Percentiles rank a stretch among this genome's conserved stretches.
Evolutionary conservation across 805 yeast genomes (phyloP).

Genomic region (Yarrowia hollandica): DNA sequence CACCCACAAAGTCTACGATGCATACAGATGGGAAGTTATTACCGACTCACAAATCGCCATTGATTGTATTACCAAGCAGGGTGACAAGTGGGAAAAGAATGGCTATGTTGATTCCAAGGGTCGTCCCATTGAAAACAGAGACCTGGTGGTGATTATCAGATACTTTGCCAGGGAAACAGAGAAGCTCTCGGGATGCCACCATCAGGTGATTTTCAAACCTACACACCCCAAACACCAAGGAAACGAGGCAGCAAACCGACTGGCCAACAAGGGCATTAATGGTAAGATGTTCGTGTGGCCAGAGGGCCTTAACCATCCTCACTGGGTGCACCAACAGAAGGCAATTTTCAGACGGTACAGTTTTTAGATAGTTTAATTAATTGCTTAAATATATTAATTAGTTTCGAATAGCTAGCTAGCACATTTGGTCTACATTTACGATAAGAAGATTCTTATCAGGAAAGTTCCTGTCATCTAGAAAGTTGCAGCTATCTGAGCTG

Average conservation of each 20-base stretch:
- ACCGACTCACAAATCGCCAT: conserved; percentile 3
- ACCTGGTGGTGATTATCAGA: not conserved
- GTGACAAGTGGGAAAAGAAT: conserved; percentile 2
- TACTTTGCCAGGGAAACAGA: not conserved
- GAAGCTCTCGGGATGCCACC: conserved; percentile 4
- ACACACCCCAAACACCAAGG: not conserved
- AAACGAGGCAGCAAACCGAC: conserved; percentile 6
- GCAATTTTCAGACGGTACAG: conserved; percentile 1
- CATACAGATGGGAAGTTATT: not conserved
- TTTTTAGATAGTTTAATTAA: too few relatives aligned
- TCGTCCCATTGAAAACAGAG: not conserved
- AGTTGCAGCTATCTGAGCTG: too few relatives aligned
- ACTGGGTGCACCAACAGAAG: conserved; percentile 7
- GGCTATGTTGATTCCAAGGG: not conserved
- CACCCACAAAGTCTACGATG: not conserved
- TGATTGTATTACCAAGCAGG: conserved; percentile 1
- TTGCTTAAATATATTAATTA: too few relatives aligned
- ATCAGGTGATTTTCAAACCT: not conserved
- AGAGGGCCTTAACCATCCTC: not conserved
- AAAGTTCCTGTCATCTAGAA: too few relatives aligned
- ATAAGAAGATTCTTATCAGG: too few relatives aligned
- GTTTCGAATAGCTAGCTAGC: too few relatives aligned
- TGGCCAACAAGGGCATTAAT: not conserved
- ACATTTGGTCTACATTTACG: too few relatives aligned
- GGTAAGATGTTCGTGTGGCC: conserved; percentile 3